Evolutionary conservation across 345 rosid genomes (phyloP).

Genomic region (Arabidopsis thaliana): TAIR10.1 NC_003074.8:22103001-22103500

Average conservation of each 20-base stretch:
- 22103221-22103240: conserved; percentile 82
- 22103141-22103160: conserved; percentile 71
- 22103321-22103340: conserved; percentile 55
- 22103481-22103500: conserved; percentile 5
- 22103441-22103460: conserved; percentile 58
- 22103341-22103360: conserved; percentile 67
- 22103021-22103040: not conserved
- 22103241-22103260: conserved; percentile 3
- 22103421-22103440: conserved; percentile 84
- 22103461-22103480: not conserved
- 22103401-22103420: conserved; percentile 73
- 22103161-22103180: conserved; percentile 82
- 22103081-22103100: conserved; percentile 44
- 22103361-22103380: conserved; percentile 71
- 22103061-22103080: not conserved
- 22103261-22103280: conserved; percentile 3
- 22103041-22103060: not conserved
- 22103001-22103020: conserved; percentile 42
- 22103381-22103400: conserved; percentile 67
- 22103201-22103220: conserved; percentile 76
- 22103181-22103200: conserved; percentile 75
- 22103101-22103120: conserved; percentile 96
- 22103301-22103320: conserved; percentile 62
- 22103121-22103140: conserved; percentile 96
- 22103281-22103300: not conserved